Percentiles rank a stretch among this genome's conserved stretches.
Evolutionary conservation across 306 rosid species (phyloP).

Genomic region (Vicia sativa): DNA sequence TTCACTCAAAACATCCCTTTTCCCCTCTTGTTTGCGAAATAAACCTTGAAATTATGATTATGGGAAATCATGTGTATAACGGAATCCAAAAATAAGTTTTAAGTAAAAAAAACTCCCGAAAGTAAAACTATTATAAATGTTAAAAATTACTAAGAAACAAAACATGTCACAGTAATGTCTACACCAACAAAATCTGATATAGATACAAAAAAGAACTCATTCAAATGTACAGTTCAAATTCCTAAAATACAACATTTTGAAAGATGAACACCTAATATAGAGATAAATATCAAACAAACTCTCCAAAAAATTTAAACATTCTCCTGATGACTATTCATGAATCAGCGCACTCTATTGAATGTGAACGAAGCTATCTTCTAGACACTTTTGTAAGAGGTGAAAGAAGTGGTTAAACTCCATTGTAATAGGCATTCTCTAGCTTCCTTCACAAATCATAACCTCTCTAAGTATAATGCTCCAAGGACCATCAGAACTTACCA

Average conservation of each 20-base stretch:
- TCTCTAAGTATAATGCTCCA: slow-evolving; percentile 18
- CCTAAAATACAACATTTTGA: slow-evolving; percentile 39
- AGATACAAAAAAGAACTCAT: slow-evolving; percentile 42
- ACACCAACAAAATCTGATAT: slow-evolving; percentile 30
- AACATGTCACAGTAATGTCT: neutral
- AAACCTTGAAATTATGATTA: neutral
- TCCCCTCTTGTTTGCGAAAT: neutral
- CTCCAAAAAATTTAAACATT: slow-evolving; percentile 25
- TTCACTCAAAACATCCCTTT: no score
- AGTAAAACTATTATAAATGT: neutral
- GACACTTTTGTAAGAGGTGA: slow-evolving; percentile 18
- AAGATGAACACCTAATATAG: slow-evolving; percentile 43
- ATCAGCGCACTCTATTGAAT: slow-evolving; percentile 17
- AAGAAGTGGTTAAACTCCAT: slow-evolving; percentile 2
- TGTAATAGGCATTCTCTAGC: slow-evolving; percentile 20
- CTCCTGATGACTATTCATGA: slow-evolving; percentile 11
- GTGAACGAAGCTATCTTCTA: slow-evolving; percentile 27
- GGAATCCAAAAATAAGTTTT: neutral
- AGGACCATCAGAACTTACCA: slow-evolving; percentile 25
- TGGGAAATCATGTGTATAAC: neutral
- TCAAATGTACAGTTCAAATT: slow-evolving; percentile 45
- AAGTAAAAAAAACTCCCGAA: neutral
- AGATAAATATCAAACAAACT: slow-evolving; percentile 24
- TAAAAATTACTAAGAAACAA: neutral
- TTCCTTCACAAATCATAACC: slow-evolving; percentile 39